Evolutionary conservation across 1,139 yeast genomes (phyloP), one percentile per base, ranked within the genome.

Genomic region (Suhomyces panamericanus): DNA sequence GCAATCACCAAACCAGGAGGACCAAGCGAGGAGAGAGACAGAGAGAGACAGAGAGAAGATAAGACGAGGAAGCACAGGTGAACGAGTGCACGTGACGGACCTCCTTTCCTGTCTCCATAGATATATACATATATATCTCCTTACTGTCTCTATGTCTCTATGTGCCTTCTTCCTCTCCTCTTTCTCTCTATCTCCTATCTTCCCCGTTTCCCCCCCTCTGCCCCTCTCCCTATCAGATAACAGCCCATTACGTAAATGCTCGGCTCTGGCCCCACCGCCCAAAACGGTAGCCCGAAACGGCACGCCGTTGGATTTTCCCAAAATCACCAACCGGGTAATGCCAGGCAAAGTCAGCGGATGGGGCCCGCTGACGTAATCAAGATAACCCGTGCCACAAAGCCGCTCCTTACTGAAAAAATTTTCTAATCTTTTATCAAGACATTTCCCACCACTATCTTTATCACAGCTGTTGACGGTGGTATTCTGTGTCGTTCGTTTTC

Each of bases 371-470:
- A 43, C 40, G 24, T 39, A 43, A 39, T 24, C 37, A 38, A 22
- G 48, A 44, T 44, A 44, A 38, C 48, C 39, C n/a, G 35, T 44
- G 32, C 40, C 48, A 44, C 48, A 44, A 44, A 44, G 42, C 42
- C 41, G 38, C 32, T 34, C 38, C 26, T 16, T 20, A 29, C 34
- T 41, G 44, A 44, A 44, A 44, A 44, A 44, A 41, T 44, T 44
- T 44, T 44, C 48, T 44, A 44, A 44, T 41, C 48, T 44, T 44
- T 44, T 41, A 41, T 44, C 38, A 41, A 24, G 28, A 32, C 41
- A 35, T 44, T 44, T 27, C 44, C 29, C 42, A 38, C 42, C 34
- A 30, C 39, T 38, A 38, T 43, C 46, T 43, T 43, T 31, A 38
- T 34, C 38, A 32, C 16, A 6, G 27, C 28, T 15, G 14, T 11